Percentiles rank a stretch among this genome's conserved stretches.
Evolutionary conservation across 768 basidiomycete species (phyloP).

Genomic region (Rhodotorula paludigena): DNA sequence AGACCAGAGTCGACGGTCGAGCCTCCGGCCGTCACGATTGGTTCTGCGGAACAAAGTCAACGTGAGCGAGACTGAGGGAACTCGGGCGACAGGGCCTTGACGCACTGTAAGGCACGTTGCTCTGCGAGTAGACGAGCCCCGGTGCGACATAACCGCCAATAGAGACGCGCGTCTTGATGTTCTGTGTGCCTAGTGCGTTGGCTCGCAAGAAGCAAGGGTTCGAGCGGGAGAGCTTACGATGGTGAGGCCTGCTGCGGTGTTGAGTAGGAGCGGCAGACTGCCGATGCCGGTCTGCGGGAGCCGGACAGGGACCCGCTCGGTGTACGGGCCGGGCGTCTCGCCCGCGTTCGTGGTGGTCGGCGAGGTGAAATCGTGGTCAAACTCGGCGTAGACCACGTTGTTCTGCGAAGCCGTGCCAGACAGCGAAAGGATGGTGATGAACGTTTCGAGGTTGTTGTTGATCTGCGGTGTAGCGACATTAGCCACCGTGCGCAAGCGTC

Average conservation of each 20-base stretch:
- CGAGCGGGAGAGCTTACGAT: slow-evolving; percentile 9
- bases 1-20: background rate
- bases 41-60: background rate
- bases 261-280: slow-evolving; percentile 16
- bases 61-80: too few relatives aligned
- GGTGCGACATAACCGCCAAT: slow-evolving; percentile 27
- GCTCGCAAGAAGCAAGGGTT: background rate
- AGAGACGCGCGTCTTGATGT: slow-evolving; percentile 10
- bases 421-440: slow-evolving; percentile 58
- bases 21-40: slow-evolving; percentile 5
- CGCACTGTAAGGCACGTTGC: slow-evolving; percentile 21
- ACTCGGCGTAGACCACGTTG: slow-evolving; percentile 58
- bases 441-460: slow-evolving; percentile 53
- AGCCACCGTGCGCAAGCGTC: background rate
- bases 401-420: slow-evolving; percentile 53
- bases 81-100: too few relatives aligned
- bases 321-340: slow-evolving; percentile 58
- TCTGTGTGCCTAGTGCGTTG: background rate
- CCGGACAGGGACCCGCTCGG: slow-evolving; percentile 20
- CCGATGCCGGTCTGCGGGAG: slow-evolving; percentile 18
- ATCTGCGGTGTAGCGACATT: slow-evolving; percentile 52
- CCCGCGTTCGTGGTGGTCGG: slow-evolving; percentile 49
- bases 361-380: slow-evolving; percentile 56
- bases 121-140: slow-evolving; percentile 19
- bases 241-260: slow-evolving; percentile 6